These are phyloP conservation scores for Hygrophila difformis DNA, from an alignment of 257 asterid genomes.

Conservation along the genomic window DNA sequence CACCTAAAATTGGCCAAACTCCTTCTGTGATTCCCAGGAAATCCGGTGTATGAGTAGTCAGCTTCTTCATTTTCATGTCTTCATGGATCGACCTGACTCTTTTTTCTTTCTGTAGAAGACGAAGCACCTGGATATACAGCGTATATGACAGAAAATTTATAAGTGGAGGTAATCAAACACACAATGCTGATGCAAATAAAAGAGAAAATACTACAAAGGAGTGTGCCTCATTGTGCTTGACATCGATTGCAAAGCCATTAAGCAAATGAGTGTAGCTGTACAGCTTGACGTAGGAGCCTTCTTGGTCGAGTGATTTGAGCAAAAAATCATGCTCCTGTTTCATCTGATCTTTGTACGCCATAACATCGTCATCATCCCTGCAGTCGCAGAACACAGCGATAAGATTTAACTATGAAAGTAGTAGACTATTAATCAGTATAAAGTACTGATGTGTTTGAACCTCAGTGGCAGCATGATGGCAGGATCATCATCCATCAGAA, in stretches of 20 bases:
- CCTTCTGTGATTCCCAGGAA: slow-evolving; percentile 36
- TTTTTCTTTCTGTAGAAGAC: slow-evolving; percentile 22
- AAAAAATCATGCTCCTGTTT: slow-evolving; percentile 25
- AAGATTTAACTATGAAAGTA: too few species aligned
- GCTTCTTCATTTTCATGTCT: slow-evolving; percentile 46
- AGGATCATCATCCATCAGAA: slow-evolving; percentile 44
- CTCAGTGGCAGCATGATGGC: slow-evolving; percentile 23
- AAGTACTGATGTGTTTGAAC: slow-evolving; percentile 7
- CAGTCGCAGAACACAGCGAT: not conserved
- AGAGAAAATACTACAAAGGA: too few species aligned
- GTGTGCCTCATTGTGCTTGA: slow-evolving; percentile 32
- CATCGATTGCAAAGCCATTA: slow-evolving; percentile 55
- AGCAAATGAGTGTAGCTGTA: slow-evolving; percentile 62
- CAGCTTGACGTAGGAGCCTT: slow-evolving; percentile 36
- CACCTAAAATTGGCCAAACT: slow-evolving; percentile 57
- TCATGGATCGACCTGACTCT: slow-evolving; percentile 42
- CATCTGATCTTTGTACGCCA: slow-evolving; percentile 20
- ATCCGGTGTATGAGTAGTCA: slow-evolving; percentile 62
- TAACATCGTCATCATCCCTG: slow-evolving; percentile 15
- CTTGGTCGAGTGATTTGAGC: slow-evolving; percentile 34
- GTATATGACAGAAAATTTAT: too few species aligned
- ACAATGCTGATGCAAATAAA: too few species aligned
- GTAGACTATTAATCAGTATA: not conserved
- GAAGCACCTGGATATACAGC: slow-evolving; percentile 27
- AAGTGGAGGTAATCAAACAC: too few species aligned